These are phyloP conservation scores for Eimeria necatrix DNA, from an alignment of 169 alveolate species.

Conservation along the genomic window DNA sequence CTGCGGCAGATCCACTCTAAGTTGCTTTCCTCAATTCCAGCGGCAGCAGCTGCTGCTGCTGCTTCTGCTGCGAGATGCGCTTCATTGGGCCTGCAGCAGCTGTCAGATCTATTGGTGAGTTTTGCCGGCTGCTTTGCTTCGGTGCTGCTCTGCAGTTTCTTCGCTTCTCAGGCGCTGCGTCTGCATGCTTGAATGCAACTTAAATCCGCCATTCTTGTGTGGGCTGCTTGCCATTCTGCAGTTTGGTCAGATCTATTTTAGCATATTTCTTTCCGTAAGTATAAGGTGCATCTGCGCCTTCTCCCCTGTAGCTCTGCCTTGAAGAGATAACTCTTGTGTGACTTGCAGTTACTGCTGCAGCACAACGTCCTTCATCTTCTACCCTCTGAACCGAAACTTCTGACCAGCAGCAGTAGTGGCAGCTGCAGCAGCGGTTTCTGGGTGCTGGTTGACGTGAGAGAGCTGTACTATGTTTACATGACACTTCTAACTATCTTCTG, in stretches of 20 bases:
- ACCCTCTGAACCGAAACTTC: not conserved
- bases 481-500: constrained; percentile 92
- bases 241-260: too few species aligned
- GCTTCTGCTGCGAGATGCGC: not conserved
- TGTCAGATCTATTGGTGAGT: not conserved
- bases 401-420: constrained; percentile 24
- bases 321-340: not conserved
- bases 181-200: too few species aligned
- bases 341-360: constrained; percentile 24
- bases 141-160: not conserved
- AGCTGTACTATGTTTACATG: constrained; percentile 92
- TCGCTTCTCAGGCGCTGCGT: not conserved
- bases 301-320: not conserved
- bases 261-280: too few species aligned
- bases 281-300: not conserved
- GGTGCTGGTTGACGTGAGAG: constrained; percentile 50
- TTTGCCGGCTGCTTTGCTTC: not conserved
- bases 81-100: not conserved
- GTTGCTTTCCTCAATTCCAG: not conserved
- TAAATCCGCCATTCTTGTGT: too few species aligned
- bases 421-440: constrained; percentile 7
- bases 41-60: constrained; percentile 21
- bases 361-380: not conserved
- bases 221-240: too few species aligned
- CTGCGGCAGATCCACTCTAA: not conserved